Evolutionary conservation across 2,329 filamentous ascomycete species (phyloP).

Genomic region (Didymella keratinophila): DNA sequence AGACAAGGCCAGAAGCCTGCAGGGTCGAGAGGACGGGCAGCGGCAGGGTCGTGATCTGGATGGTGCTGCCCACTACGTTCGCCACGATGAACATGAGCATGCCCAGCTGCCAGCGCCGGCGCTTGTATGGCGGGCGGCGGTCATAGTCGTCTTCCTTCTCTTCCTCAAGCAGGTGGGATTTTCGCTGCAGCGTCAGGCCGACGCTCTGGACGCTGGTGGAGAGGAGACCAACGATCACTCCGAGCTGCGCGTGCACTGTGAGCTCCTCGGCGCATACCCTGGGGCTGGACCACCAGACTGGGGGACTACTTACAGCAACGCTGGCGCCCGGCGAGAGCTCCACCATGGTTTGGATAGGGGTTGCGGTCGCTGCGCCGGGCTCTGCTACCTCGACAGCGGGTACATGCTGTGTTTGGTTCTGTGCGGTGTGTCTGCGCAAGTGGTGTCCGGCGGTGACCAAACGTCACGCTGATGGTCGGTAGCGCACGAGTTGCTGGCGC

Average conservation of each 20-base stretch:
- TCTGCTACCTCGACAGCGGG: constrained; percentile 42
- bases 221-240: constrained; percentile 89
- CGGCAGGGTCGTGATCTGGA: constrained; percentile 96
- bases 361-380: constrained; percentile 30
- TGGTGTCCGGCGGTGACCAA: constrained; percentile 23
- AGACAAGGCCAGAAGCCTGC: constrained; percentile 89
- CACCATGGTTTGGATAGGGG: constrained; percentile 42
- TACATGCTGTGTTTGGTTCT: constrained; percentile 38
- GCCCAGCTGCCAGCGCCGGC: constrained; percentile 92
- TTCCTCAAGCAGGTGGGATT: constrained; percentile 97
- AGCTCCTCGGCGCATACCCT: constrained; percentile 13
- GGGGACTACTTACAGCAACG: constrained; percentile 51
- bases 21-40: constrained; percentile 93
- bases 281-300: neutral
- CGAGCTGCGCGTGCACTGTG: constrained; percentile 66
- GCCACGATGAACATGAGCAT: constrained; percentile 98
- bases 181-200: constrained; percentile 93
- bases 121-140: constrained; percentile 84
- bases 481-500: constrained; percentile 33
- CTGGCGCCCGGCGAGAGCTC: constrained; percentile 53
- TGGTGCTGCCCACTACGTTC: constrained; percentile 92
- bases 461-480: constrained; percentile 39
- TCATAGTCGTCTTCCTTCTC: constrained; percentile 82
- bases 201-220: constrained; percentile 96
- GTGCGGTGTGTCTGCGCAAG: constrained; percentile 12